Conservation (phyloP, 164 flowering plant species). For the Malania oleifera region DNA sequence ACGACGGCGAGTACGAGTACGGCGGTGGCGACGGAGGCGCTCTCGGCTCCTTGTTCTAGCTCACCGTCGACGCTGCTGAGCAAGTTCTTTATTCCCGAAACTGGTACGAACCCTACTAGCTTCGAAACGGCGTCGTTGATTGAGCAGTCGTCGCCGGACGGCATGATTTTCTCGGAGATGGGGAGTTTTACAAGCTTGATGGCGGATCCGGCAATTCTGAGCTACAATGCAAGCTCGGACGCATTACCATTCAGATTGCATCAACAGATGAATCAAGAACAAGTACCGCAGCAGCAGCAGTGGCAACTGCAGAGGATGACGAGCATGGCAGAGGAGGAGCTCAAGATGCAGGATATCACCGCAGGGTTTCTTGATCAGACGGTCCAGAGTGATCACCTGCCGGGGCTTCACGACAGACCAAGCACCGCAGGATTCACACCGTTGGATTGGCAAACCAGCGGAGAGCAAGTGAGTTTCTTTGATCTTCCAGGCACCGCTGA, state of each 20-base stretch:
- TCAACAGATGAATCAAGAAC: conserved; percentile 4
- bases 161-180: conserved; percentile 35
- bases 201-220: conserved; percentile 27
- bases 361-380: conserved; percentile 37
- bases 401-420: conserved; percentile 20
- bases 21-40: conserved; percentile 20
- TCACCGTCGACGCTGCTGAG: conserved; percentile 16
- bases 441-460: conserved; percentile 52
- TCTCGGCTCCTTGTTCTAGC: conserved; percentile 20
- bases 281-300: conserved; percentile 14
- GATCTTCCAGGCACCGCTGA: conserved; percentile 54
- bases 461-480: conserved; percentile 47
- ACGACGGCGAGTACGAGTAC: conserved; percentile 8
- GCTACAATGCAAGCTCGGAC: conserved; percentile 24
- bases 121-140: conserved; percentile 18
- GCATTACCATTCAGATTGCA: conserved; percentile 19
- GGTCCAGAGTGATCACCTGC: conserved; percentile 25
- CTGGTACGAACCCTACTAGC: conserved; percentile 8
- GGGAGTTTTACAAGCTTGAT: conserved; percentile 56
- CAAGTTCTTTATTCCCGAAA: conserved; percentile 12
- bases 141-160: conserved; percentile 13
- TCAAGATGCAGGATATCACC: conserved; percentile 29
- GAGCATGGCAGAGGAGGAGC: conserved; percentile 15
- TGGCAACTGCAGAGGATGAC: conserved; percentile 17
- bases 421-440: conserved; percentile 26